Evolutionary conservation across 257 asterid genomes (phyloP).

Genomic region (Solanum neorickii): DNA sequence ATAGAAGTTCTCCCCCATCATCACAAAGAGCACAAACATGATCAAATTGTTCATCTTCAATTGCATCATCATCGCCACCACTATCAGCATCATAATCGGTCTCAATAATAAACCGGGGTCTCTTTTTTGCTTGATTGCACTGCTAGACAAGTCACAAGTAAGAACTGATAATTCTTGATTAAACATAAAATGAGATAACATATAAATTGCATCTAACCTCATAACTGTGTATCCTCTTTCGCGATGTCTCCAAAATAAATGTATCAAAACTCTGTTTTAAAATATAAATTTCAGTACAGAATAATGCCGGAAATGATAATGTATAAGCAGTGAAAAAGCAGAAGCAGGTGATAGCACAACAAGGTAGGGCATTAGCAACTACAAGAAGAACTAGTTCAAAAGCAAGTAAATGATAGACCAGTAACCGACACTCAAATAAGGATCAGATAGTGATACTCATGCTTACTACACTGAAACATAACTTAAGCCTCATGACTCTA

Average conservation of each 20-base stretch:
- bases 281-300: not conserved
- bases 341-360: not conserved
- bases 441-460: not conserved
- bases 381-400: not conserved
- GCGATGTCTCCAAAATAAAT: conserved; percentile 29
- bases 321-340: not conserved
- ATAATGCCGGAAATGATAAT: not conserved
- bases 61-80: conserved; percentile 14
- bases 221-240: conserved; percentile 12
- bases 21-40: conserved; percentile 59
- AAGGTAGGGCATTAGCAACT: not conserved
- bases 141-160: not conserved
- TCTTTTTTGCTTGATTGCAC: conserved; percentile 10
- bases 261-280: conserved; percentile 29
- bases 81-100: conserved; percentile 10
- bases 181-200: not conserved
- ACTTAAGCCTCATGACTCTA: not conserved
- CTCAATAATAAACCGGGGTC: conserved; percentile 17
- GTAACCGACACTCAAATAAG: not conserved
- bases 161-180: not conserved
- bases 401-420: not conserved
- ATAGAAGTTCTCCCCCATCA: conserved; percentile 56
- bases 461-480: not conserved
- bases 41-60: conserved; percentile 28
- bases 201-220: conserved; percentile 26